Conservation (phyloP, 2,329 filamentous ascomycete species). For the Amauroascus niger region DNA sequence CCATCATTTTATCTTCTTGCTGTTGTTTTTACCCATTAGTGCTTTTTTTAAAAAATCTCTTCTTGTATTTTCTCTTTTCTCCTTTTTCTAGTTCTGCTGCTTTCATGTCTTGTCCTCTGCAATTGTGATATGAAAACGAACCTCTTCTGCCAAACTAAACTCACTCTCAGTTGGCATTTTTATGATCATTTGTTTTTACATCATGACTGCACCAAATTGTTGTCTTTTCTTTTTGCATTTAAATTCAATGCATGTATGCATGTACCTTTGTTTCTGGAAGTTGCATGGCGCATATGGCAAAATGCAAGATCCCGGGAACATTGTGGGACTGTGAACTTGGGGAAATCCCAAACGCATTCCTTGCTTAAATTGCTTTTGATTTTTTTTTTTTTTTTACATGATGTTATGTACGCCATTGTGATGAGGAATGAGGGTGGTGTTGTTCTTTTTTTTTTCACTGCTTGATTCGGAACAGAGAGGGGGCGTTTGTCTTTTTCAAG, state of each 20-base stretch:
- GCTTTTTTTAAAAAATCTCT: neutral
- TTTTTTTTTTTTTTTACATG: neutral
- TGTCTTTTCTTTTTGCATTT: neutral
- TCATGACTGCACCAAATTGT: neutral
- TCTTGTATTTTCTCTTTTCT: neutral
- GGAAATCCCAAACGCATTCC: too few relatives aligned
- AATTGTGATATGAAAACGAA: too few relatives aligned
- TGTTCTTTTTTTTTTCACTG: neutral
- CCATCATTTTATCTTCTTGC: neutral
- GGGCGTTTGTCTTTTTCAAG: neutral
- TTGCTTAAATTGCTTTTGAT: too few relatives aligned
- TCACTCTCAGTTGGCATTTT: too few relatives aligned
- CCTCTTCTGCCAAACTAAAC: too few relatives aligned
- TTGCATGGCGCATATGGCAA: too few relatives aligned
- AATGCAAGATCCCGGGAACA: too few relatives aligned
- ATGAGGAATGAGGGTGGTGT: neutral
- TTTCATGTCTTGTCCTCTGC: neutral
- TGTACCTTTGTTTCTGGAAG: neutral
- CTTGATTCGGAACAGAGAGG: slow-evolving; percentile 16
- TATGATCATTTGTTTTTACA: too few relatives aligned
- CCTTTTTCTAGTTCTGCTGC: neutral
- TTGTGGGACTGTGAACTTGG: too few relatives aligned
- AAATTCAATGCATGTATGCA: neutral
- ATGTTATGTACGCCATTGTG: neutral
- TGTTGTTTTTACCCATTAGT: neutral